Evolutionary conservation across 495 filamentous ascomycete species (phyloP).

Genomic region (Glutinoglossum americanum): DNA sequence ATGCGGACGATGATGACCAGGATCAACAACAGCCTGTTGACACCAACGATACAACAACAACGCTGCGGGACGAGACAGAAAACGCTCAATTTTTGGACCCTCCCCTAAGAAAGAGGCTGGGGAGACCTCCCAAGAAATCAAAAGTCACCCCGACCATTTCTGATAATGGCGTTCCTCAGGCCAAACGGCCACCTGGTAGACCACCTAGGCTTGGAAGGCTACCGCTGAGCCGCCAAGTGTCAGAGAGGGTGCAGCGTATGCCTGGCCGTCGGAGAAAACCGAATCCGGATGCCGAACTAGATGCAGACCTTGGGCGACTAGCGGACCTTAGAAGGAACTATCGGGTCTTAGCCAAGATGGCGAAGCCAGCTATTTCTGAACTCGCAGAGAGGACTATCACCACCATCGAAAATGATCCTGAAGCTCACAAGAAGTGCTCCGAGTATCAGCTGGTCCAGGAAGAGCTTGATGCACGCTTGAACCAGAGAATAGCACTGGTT

Average conservation of each 20-base stretch:
- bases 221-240: not conserved
- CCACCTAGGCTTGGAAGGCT: not conserved
- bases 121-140: not conserved
- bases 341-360: not conserved
- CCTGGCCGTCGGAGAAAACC: constrained; percentile 1
- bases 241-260: not conserved
- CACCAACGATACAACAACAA: not conserved
- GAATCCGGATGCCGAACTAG: not conserved
- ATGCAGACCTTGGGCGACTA: not conserved
- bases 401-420: not conserved
- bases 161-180: not conserved
- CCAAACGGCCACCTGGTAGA: not conserved
- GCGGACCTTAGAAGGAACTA: not conserved
- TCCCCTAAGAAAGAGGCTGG: not conserved
- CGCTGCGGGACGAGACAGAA: not conserved
- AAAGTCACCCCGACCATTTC: not conserved
- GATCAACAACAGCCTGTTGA: constrained; percentile 1
- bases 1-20: not conserved
- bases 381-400: not conserved
- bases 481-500: not conserved
- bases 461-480: constrained; percentile 1
- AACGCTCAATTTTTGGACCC: not conserved
- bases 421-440: not conserved
- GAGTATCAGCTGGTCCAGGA: not conserved
- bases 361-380: not conserved